Evolutionary conservation across 139 green algal species (phyloP).

Genomic region (Chlorella sp.): DNA sequence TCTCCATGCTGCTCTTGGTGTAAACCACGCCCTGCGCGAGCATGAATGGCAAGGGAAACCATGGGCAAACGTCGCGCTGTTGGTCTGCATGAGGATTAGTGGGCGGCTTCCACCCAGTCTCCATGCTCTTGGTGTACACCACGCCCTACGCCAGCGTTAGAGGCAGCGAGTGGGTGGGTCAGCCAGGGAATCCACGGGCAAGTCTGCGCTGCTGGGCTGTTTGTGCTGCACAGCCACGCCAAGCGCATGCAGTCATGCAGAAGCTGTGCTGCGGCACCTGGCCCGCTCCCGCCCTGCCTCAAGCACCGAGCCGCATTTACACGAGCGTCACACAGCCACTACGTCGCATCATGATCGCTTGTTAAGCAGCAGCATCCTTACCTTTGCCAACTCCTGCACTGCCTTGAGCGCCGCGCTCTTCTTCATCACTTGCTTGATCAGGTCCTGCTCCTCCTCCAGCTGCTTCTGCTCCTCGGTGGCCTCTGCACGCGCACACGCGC

Average conservation of each 20-base stretch:
- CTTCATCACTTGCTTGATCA: slow-evolving; percentile 83
- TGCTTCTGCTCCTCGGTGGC: slow-evolving; percentile 63
- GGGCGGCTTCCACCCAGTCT: slow-evolving; percentile 93
- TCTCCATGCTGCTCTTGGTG: slow-evolving; percentile 66
- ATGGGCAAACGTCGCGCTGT: too few relatives aligned
- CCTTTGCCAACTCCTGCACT: slow-evolving; percentile 89
- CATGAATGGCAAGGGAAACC: too few relatives aligned
- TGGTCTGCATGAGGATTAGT: too few relatives aligned
- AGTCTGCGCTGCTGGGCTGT: too few relatives aligned
- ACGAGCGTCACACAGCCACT: not conserved
- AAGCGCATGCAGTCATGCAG: too few relatives aligned
- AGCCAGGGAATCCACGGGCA: too few relatives aligned
- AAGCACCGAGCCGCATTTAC: not conserved
- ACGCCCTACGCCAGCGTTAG: slow-evolving; percentile 61
- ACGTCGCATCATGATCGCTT: too few relatives aligned
- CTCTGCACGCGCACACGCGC: too few relatives aligned
- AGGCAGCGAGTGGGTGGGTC: too few relatives aligned
- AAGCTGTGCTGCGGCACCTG: too few relatives aligned
- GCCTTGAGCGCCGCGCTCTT: slow-evolving; percentile 86
- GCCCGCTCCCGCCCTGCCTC: not conserved
- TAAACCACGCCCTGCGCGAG: slow-evolving; percentile 70
- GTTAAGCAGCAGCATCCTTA: slow-evolving; percentile 24
- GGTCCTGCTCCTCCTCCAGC: slow-evolving; percentile 79
- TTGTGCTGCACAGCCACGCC: too few relatives aligned
- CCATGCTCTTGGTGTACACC: slow-evolving; percentile 68